Base-by-base conservation (phyloP, 2,329 filamentous ascomycete genomes). In the Sporothrix dimorphospora region DNA sequence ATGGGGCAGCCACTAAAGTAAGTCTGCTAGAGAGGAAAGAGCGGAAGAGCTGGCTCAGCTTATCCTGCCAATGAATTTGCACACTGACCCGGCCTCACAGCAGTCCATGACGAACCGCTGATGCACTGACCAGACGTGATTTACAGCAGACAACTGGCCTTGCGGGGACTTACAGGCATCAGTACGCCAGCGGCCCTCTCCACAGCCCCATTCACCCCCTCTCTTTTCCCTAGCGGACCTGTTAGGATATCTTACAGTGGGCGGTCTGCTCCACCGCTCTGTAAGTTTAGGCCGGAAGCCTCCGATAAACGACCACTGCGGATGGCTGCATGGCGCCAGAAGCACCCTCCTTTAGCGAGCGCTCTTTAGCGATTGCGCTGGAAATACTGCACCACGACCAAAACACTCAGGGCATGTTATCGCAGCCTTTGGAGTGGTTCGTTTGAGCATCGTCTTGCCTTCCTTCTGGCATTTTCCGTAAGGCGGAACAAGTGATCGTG, bases 281-380 rank as follows among this genome's bases (percentile, higher is more conserved):
- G 49, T 51, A 19, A 19, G 7, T 59, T 42, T 59, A 49, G 61
- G 65, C 53, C 70, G 70, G 70, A 68, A 61, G 24, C 63, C 70
- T 72, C 70, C 70, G 70, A 72, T 53, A 68, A 61, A 51, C 70
- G 70, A 69, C n/a, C n/a, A 8, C 40, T 24, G 4, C n/a, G 34
- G n/a, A 9, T 49, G 51, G 51, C 61, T 49, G 24, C 42, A 16
- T 34, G 61, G 42, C 16, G 21, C 61, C 11, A 65, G n/a, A 55
- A 55, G 24, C 2, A 34, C 27, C 14, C 7, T 7, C 24, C 34
- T 47, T 47, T 16, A 19, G 42, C 42, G 12, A 16, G 14, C 42
- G 14, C 14, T 2, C 5, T 34, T 12, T 30, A 14, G 11, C 53
- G 8, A 21, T 6, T 8, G 49, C 11, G 24, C 27, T 30, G 16